phyloP scores from a whole-genome alignment of 345 rosid species.

The Corchorus capsularis region DNA sequence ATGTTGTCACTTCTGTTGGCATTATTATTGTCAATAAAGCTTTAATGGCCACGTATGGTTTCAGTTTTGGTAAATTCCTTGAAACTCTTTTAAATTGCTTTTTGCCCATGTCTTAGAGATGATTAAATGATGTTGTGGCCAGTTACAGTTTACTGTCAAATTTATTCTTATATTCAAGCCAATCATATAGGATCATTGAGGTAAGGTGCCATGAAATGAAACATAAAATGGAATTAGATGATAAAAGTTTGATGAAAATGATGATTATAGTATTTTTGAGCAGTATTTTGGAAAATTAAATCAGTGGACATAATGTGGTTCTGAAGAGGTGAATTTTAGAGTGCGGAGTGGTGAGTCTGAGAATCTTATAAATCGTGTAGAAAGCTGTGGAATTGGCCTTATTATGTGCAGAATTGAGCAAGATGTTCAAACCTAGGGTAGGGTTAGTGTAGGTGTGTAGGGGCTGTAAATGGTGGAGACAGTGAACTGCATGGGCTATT shows the following conservation, averaged over 20 bases:
- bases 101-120: not conserved
- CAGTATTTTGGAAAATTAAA: not conserved
- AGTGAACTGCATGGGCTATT: not conserved
- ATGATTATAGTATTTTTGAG: not conserved
- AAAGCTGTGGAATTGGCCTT: not conserved
- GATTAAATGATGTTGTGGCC: not conserved
- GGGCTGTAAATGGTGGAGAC: not conserved
- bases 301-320: not conserved
- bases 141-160: not conserved
- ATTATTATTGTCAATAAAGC: conserved; percentile 96
- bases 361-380: not conserved
- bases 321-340: not conserved
- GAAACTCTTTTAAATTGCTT: not conserved
- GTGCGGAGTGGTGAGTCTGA: not conserved
- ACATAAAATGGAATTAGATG: not conserved
- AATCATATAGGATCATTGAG: not conserved
- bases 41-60: conserved; percentile 95
- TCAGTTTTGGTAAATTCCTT: conserved; percentile 72
- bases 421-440: not conserved
- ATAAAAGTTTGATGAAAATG: not conserved
- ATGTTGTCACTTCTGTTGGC: conserved; percentile 97
- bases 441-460: not conserved
- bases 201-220: not conserved
- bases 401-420: not conserved
- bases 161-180: not conserved